Percentiles rank a stretch among this genome's conserved stretches.
phyloP scores from a whole-genome alignment of 176 grass and related monocot genomes.

The Phyllostachys edulis region DNA sequence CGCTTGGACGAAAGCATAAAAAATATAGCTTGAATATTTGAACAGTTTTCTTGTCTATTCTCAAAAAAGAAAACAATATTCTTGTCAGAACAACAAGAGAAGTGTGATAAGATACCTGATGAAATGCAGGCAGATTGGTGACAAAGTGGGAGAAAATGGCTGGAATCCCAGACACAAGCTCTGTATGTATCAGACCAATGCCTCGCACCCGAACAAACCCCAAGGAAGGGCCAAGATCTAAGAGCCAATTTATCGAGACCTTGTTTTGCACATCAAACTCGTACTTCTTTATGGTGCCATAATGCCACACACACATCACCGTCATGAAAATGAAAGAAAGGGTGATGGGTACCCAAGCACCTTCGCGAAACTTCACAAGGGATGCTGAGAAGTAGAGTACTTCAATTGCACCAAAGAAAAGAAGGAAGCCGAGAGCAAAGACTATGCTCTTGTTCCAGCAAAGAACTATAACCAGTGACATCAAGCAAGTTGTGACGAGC shows the following conservation, averaged over 20 bases:
- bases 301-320: conserved; percentile 90
- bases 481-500: conserved; percentile 92
- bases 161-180: conserved; percentile 79
- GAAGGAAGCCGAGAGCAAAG: conserved; percentile 54
- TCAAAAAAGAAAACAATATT: background rate
- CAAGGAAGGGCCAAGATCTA: conserved; percentile 75
- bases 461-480: conserved; percentile 80
- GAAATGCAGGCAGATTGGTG: conserved; percentile 94
- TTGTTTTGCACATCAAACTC: conserved; percentile 93
- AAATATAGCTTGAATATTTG: background rate
- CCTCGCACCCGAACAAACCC: conserved; percentile 85
- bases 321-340: conserved; percentile 77
- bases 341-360: conserved; percentile 88
- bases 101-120: conserved; percentile 59
- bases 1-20: background rate
- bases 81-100: background rate
- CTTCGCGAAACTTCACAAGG: conserved; percentile 78
- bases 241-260: conserved; percentile 82
- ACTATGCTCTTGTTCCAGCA: conserved; percentile 87
- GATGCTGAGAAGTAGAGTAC: conserved; percentile 75
- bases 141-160: conserved; percentile 96
- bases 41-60: background rate
- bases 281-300: conserved; percentile 75
- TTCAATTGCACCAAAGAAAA: conserved; percentile 84
- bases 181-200: conserved; percentile 88